These are phyloP conservation scores for Malassezia yamatoensis DNA, from an alignment of 1,284 basidiomycete species.

Conservation along the genomic window DNA sequence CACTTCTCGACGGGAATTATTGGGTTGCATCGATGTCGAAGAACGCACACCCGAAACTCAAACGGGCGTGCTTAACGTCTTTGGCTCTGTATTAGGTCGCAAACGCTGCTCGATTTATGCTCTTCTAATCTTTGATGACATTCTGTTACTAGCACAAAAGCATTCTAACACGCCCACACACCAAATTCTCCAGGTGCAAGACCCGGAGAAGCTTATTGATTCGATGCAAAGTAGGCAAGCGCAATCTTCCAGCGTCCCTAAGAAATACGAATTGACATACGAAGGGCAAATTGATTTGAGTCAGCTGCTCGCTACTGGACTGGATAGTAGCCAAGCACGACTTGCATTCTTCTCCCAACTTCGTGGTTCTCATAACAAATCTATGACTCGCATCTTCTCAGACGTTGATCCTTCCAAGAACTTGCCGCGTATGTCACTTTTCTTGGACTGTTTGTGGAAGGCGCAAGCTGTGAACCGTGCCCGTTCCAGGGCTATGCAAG, in stretches of 20 bases:
- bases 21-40: constrained; percentile 88
- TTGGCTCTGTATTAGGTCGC: constrained; percentile 12
- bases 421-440: constrained; percentile 20
- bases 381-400: constrained; percentile 63
- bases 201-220: constrained; percentile 61
- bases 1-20: constrained; percentile 66
- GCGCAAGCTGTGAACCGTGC: constrained; percentile 41
- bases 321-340: neutral
- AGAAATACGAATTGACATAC: constrained; percentile 1
- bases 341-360: neutral
- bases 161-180: constrained; percentile 64
- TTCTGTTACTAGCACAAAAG: constrained; percentile 80
- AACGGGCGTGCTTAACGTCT: neutral
- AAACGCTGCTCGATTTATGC: constrained; percentile 32
- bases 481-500: constrained; percentile 22
- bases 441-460: constrained; percentile 42
- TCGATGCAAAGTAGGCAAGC: constrained; percentile 28
- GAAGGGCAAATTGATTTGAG: constrained; percentile 6
- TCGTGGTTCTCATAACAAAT: constrained; percentile 57
- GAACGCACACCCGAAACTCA: constrained; percentile 50
- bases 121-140: constrained; percentile 89
- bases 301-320: neutral
- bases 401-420: constrained; percentile 54
- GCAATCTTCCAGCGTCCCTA: neutral
- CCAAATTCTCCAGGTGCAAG: constrained; percentile 70